Evolutionary conservation across 495 filamentous ascomycete species (phyloP).

Genomic region (Penicillium waksmanii): DNA sequence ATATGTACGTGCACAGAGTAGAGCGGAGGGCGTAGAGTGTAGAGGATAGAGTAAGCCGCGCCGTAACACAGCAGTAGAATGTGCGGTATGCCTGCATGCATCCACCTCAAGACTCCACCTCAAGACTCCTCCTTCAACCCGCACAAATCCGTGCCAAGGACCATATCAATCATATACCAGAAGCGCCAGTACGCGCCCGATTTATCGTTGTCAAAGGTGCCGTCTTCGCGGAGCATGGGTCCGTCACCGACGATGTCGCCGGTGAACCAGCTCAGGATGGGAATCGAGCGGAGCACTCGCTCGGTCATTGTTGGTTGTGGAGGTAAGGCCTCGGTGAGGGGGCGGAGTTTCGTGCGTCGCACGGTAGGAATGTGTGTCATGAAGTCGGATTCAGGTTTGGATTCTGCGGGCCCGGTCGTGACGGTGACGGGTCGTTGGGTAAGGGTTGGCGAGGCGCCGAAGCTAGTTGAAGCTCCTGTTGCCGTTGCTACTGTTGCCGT

Average conservation of each 20-base stretch:
- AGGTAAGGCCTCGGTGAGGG: constrained; percentile 61
- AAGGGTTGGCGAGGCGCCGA: constrained; percentile 40
- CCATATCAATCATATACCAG: constrained; percentile 52
- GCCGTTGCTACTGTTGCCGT: constrained; percentile 23
- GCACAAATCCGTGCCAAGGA: constrained; percentile 54
- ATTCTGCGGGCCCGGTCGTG: constrained; percentile 26
- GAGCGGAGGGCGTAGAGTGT: no score
- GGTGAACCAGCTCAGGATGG: constrained; percentile 69
- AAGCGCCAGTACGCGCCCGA: constrained; percentile 79
- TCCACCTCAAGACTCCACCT: constrained; percentile 25
- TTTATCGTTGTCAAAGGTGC: constrained; percentile 75
- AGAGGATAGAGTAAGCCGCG: no score
- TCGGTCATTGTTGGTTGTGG: constrained; percentile 64
- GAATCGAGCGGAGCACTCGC: constrained; percentile 62
- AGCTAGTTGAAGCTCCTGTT: constrained; percentile 49
- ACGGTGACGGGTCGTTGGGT: constrained; percentile 31
- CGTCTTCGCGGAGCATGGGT: constrained; percentile 74
- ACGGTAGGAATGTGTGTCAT: constrained; percentile 56
- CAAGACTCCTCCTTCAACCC: constrained; percentile 54
- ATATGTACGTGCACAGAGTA: no score
- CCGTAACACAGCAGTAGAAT: no score
- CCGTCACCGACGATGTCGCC: constrained; percentile 80
- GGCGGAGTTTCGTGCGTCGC: constrained; percentile 56
- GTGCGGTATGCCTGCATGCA: background rate
- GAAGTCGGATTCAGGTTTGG: constrained; percentile 48